Conservation (phyloP, 768 basidiomycete species). For the Naganishia friedmannii region DNA sequence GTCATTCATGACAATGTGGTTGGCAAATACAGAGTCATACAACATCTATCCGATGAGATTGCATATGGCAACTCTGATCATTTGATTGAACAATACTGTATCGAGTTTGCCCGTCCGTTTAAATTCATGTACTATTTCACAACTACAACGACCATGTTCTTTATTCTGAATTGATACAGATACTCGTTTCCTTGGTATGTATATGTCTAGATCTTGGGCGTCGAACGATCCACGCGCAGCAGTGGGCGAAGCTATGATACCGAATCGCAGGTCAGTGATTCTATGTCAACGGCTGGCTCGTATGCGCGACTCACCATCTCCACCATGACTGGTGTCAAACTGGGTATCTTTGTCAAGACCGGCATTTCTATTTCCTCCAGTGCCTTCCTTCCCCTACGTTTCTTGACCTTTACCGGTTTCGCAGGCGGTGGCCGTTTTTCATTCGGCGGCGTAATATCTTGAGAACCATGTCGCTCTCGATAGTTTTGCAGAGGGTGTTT, state of each 20-base stretch:
- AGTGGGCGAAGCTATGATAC: conserved; percentile 4
- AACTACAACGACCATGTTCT: neutral
- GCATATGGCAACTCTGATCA: too few relatives aligned
- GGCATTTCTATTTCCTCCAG: conserved; percentile 63
- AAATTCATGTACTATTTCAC: too few relatives aligned
- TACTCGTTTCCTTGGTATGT: neutral
- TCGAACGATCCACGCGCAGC: conserved; percentile 4
- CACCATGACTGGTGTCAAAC: conserved; percentile 78
- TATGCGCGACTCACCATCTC: conserved; percentile 68
- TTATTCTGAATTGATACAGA: neutral
- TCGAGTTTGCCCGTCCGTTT: too few relatives aligned
- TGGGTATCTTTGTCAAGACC: conserved; percentile 71
- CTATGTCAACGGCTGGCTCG: neutral
- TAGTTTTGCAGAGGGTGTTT: conserved; percentile 35
- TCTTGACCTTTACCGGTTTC: conserved; percentile 20
- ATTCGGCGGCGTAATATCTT: conserved; percentile 1
- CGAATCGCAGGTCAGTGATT: neutral
- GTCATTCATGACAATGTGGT: too few relatives aligned
- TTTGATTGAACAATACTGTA: too few relatives aligned
- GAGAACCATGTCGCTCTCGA: conserved; percentile 21
- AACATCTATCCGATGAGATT: too few relatives aligned
- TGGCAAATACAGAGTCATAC: too few relatives aligned
- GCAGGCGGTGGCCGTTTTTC: conserved; percentile 26
- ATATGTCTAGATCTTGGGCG: neutral
- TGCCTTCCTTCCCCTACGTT: conserved; percentile 27